Evolutionary conservation across 208 protist species (phyloP), one percentile per base, ranked within the genome.

Genomic region (Leishmania mexicana): DNA sequence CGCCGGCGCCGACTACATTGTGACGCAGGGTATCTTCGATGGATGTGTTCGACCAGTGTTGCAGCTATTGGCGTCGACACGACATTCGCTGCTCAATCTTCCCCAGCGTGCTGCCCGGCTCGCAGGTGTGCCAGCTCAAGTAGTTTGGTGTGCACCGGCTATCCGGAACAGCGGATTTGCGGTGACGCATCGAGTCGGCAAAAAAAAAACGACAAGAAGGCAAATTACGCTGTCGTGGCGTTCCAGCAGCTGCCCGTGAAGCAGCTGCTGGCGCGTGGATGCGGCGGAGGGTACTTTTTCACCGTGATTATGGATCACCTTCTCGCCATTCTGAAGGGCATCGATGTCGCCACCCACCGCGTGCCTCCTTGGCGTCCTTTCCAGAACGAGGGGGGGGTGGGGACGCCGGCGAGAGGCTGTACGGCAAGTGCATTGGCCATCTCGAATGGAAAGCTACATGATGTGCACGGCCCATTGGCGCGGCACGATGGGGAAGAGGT

Each of bases 21-120:
- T 99, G 60, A 99, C 98, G 2, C 97, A 99, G 84, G 80, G 98
- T 3, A 95, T 99, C 75, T 99, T 98, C 75, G 96, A 99, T 62
- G 4, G 77, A 88, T 38, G 83, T 93, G 1, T 98, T 98, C 80
- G 62, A 89, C 10, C 64, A 95, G 19, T 99, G 98, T 58, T 87
- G 90, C 24, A 60, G 71, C 1, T 79, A 88, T 28, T 97, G 96
- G 80, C 75, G 87, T 40, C 80, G 77, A 0, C 73, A 87, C 57
- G 96, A 96, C 31, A 99, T 99, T 81, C 89, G 84, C 0, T 90
- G 85, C 45, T 49, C 68, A 47, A 98, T 98, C 64, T 75, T 99
- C 5, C 3, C 97, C 3, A 92, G 93, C 64, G 89, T 98, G 60
- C 94, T 98, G 87, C 96, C 96, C 11, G 91, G 98, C 60, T 74